A percentile compares a stretch with the other conserved stretches of the same genome.
These are phyloP conservation scores for Avena insularis DNA, from an alignment of 176 grass and related monocot genomes.

Conservation along the genomic window DNA sequence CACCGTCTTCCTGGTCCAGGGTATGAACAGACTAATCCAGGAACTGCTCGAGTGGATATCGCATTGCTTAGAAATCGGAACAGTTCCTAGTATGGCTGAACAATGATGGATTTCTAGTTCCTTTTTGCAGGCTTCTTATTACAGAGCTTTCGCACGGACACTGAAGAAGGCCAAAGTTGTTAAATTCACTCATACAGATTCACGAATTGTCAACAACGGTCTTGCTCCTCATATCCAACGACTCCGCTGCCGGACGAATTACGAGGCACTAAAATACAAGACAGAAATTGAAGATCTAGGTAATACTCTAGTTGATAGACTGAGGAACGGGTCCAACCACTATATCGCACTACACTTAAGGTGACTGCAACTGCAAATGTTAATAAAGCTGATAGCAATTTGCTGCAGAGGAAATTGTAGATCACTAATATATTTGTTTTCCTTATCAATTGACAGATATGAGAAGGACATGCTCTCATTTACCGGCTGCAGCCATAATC, in stretches of 20 bases:
- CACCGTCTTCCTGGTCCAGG: slow-evolving; percentile 88
- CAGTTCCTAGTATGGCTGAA: slow-evolving; percentile 17
- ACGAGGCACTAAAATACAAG: slow-evolving; percentile 75
- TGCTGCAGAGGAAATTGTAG: not conserved
- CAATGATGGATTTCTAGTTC: not conserved
- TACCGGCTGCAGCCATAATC: slow-evolving; percentile 92
- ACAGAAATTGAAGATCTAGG: slow-evolving; percentile 74
- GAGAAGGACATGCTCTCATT: slow-evolving; percentile 99
- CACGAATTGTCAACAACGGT: slow-evolving; percentile 86
- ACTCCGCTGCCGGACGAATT: slow-evolving; percentile 89
- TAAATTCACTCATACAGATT: slow-evolving; percentile 87
- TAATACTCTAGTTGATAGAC: slow-evolving; percentile 72
- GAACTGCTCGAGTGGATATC: slow-evolving; percentile 25
- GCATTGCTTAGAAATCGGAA: slow-evolving; percentile 14
- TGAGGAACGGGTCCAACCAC: slow-evolving; percentile 80
- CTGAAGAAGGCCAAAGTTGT: slow-evolving; percentile 85
- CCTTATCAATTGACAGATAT: slow-evolving; percentile 62
- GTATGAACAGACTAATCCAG: slow-evolving; percentile 48
- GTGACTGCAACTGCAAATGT: slow-evolving; percentile 48
- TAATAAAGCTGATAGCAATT: slow-evolving; percentile 33
- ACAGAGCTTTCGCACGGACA: slow-evolving; percentile 62
- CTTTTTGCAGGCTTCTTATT: slow-evolving; percentile 83
- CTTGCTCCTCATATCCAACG: slow-evolving; percentile 82
- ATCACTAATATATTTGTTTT: slow-evolving; percentile 35
- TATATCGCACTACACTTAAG: slow-evolving; percentile 99